Evolutionary conservation across 176 grass and related monocot species (phyloP).

Genomic region (Themeda triandra): DNA sequence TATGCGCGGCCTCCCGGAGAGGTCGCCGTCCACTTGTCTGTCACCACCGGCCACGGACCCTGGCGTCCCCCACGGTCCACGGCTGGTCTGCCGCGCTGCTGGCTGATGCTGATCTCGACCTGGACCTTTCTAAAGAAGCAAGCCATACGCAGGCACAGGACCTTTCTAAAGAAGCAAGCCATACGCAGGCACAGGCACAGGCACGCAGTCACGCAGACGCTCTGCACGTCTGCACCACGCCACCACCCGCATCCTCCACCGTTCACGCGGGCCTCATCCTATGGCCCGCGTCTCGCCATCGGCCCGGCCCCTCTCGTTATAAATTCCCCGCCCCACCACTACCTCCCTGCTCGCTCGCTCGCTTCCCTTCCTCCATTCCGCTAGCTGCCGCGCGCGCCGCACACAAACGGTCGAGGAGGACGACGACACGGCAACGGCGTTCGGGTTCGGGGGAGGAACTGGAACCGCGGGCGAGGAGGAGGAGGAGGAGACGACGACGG

Average conservation of each 20-base stretch:
- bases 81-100: not conserved
- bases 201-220: not conserved
- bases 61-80: not conserved
- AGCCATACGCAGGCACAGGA: not conserved
- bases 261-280: not conserved
- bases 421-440: not conserved
- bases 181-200: not conserved
- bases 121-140: not conserved
- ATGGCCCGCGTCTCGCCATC: not conserved
- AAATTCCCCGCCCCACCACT: slow-evolving; percentile 9
- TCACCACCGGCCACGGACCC: slow-evolving; percentile 36
- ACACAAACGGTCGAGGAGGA: not conserved
- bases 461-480: not conserved
- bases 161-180: not conserved
- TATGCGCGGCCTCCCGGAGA: not conserved
- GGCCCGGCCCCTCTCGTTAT: slow-evolving; percentile 16
- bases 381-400: not conserved
- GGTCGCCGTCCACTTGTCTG: not conserved
- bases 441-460: not conserved
- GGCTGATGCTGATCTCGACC: not conserved
- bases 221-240: not conserved
- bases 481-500: not conserved
- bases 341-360: not conserved
- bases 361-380: not conserved
- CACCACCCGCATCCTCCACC: not conserved